Percentiles rank a stretch among this genome's conserved stretches.
Evolutionary conservation across 2,329 filamentous ascomycete species (phyloP).

Genomic region (Paecilomyces niveus): DNA sequence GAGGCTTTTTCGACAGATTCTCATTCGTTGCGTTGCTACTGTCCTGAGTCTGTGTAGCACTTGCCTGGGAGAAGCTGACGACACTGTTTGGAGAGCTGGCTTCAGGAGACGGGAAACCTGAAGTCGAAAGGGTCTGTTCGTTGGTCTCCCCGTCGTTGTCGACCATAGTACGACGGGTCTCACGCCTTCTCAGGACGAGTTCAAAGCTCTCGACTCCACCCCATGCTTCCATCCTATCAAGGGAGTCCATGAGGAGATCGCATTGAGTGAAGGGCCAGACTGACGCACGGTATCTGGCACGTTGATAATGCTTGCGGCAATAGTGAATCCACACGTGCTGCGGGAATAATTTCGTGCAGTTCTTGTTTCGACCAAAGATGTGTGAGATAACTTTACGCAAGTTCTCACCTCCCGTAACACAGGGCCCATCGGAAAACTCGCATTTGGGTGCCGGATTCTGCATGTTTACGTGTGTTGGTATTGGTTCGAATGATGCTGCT

Average conservation of each 20-base stretch:
- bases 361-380: slow-evolving; percentile 77
- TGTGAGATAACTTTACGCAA: slow-evolving; percentile 72
- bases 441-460: slow-evolving; percentile 4
- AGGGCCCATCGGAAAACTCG: slow-evolving; percentile 12
- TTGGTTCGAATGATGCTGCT: not conserved
- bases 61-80: not conserved
- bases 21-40: not conserved
- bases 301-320: slow-evolving; percentile 79
- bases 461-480: not conserved
- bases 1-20: slow-evolving; percentile 3
- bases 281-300: slow-evolving; percentile 59
- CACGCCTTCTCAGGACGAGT: slow-evolving; percentile 57
- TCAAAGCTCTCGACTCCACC: slow-evolving; percentile 54
- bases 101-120: not conserved
- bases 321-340: slow-evolving; percentile 65
- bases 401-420: slow-evolving; percentile 32
- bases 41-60: not conserved
- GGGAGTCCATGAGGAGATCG: slow-evolving; percentile 56
- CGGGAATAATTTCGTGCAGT: slow-evolving; percentile 64
- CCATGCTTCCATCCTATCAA: slow-evolving; percentile 58
- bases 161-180: slow-evolving; percentile 22
- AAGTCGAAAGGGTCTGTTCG: not conserved
- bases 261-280: slow-evolving; percentile 56
- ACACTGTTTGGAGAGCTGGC: not conserved
- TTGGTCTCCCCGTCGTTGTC: not conserved